A percentile compares a stretch with the other conserved stretches of the same genome.
phyloP scores from a whole-genome alignment of 805 yeast genomes.

The Zygosaccharomyces bailii region DNA sequence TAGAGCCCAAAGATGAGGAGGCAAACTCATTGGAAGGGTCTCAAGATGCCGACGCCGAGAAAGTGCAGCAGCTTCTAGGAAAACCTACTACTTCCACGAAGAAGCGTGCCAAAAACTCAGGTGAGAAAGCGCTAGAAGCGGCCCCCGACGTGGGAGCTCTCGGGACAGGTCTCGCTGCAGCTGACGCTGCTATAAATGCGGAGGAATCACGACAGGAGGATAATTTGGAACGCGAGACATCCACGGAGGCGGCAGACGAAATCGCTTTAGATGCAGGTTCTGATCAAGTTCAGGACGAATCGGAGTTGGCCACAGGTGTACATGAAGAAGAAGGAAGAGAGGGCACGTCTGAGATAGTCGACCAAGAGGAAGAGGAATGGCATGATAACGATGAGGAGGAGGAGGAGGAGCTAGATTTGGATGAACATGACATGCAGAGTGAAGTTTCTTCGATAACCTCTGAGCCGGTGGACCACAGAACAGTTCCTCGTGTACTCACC shows the following conservation, averaged over 20 bases:
- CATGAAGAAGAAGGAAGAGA: no score
- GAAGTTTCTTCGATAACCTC: conserved; percentile 5
- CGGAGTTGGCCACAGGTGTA: no score
- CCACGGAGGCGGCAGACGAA: neutral
- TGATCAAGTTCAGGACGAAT: no score
- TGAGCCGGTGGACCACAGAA: conserved; percentile 14
- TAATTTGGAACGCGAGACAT: conserved; percentile 2
- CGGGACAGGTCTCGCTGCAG: conserved; percentile 1
- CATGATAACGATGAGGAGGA: neutral
- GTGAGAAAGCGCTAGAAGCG: conserved; percentile 5
- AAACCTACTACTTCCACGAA: neutral
- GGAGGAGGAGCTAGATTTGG: conserved; percentile 2
- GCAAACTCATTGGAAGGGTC: neutral
- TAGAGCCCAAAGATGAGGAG: neutral
- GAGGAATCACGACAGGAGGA: neutral
- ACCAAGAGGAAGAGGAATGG: neutral
- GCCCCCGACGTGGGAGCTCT: conserved; percentile 4
- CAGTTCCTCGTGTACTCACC: conserved; percentile 20
- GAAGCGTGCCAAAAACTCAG: conserved; percentile 7
- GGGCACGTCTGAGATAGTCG: no score
- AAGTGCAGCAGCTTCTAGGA: conserved; percentile 1
- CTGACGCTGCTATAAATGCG: neutral
- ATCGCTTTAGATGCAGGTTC: neutral
- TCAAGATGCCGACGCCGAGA: neutral
- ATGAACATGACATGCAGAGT: conserved; percentile 6